Base-by-base conservation (phyloP, 2,329 filamentous ascomycete genomes). In the Grosmannia huntii region DNA sequence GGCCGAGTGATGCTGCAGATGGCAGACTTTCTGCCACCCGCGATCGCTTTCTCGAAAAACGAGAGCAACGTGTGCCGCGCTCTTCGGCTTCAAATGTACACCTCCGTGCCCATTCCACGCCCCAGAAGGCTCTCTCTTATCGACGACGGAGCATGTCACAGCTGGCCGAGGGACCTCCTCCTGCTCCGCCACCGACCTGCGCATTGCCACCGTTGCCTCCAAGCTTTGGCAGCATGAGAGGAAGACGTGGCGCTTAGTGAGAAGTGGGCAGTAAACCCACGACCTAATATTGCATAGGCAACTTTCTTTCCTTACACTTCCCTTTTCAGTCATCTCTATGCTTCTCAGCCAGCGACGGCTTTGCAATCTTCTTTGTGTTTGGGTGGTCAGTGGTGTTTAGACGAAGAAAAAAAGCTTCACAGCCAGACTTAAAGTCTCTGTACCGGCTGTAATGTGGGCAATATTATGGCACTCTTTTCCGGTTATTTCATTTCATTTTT, bases 171-270 rank as follows among this genome's bases (percentile, higher is more conserved):
- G 76, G 76, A 1, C 78, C 78, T 33, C 79, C 79, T 1, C 78
- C 75, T 19, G 76, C 72, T 16, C 80, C 80, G 7, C 80, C 80
- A 5, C 80, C 80, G 27, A 80, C 71, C 12, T 75, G 75, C 62
- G 78, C 79, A 16, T 71, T 83, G 25, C 80, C 80, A 21, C 79
- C 80, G 0, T 72, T 63, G 14, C 63, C 63, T 3, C 36, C 56
- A 19, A 33, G 10, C 21, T 53, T 53, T n/a, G 31, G n/a, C 10
- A 33, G 19, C 16, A 11, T 53, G 50, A 36, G 50, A 27, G 28
- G 28, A 19, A 28, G 50, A n/a, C 21, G 33, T 9, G 10, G 16
- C 21, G 31, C 31, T 10, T 33, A 33, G 9, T 5, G 5, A 9
- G 19, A 23, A 54, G 12, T 27, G 27, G 11, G 21, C 44, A 48